Evolutionary conservation across 2,329 filamentous ascomycete genomes (phyloP).

Genomic region (Trichophyton equinum): DNA sequence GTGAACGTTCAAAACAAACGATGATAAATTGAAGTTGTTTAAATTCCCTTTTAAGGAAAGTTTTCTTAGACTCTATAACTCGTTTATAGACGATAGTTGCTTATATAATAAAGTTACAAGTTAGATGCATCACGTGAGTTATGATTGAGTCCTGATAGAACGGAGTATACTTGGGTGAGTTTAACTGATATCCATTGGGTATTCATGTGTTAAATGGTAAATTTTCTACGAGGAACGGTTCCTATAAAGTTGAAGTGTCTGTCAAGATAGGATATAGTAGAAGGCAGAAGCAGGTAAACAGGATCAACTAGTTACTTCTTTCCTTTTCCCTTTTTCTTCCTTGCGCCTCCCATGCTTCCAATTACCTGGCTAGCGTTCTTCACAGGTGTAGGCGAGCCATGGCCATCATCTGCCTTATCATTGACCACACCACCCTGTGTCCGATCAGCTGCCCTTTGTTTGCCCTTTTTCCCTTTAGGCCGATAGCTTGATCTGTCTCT

Average conservation of each 20-base stretch:
- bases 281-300: too few relatives aligned
- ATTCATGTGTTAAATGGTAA: neutral
- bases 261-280: too few relatives aligned
- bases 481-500: constrained; percentile 78
- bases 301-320: neutral
- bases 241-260: neutral
- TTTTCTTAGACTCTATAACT: neutral
- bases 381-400: constrained; percentile 20
- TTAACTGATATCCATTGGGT: too few relatives aligned
- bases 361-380: constrained; percentile 24
- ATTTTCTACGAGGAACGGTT: neutral
- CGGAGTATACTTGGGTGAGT: too few relatives aligned
- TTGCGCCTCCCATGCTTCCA: constrained; percentile 22
- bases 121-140: too few relatives aligned
- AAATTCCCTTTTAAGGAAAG: neutral
- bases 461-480: constrained; percentile 85
- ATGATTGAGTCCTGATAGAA: too few relatives aligned
- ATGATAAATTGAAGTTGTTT: neutral
- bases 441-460: constrained; percentile 62
- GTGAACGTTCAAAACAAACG: neutral
- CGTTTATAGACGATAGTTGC: neutral
- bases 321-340: constrained; percentile 41
- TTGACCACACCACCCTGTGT: constrained; percentile 77
- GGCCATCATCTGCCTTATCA: constrained; percentile 52
- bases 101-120: neutral